Evolutionary conservation across 495 filamentous ascomycete species (phyloP).

Genomic region (Penicillium crystallinum): DNA sequence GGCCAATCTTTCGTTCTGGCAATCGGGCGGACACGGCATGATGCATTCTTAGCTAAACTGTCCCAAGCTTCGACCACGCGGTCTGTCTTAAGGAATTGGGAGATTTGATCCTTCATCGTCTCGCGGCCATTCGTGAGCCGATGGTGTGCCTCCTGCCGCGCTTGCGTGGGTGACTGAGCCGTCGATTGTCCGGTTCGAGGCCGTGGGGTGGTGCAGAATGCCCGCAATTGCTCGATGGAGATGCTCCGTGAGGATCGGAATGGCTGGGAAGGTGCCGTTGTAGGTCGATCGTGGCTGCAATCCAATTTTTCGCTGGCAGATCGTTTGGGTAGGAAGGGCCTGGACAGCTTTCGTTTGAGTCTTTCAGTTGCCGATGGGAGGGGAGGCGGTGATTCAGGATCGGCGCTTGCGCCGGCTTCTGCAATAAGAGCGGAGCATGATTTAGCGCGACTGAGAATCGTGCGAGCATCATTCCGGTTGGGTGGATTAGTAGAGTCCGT

Average conservation of each 20-base stretch:
- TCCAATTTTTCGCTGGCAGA: constrained; percentile 18
- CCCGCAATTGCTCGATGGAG: constrained; percentile 27
- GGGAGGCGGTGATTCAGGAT: constrained; percentile 7
- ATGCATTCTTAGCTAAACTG: constrained; percentile 17
- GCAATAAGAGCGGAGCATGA: constrained; percentile 22
- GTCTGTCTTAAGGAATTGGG: constrained; percentile 37
- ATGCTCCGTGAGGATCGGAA: constrained; percentile 22
- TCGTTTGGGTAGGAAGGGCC: constrained; percentile 22
- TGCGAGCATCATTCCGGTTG: constrained; percentile 5
- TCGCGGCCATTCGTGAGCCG: constrained; percentile 17
- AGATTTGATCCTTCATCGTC: constrained; percentile 35
- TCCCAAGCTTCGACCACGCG: constrained; percentile 40
- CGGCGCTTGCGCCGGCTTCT: constrained; percentile 6
- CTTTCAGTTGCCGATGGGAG: constrained; percentile 19
- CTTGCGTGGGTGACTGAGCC: constrained; percentile 3
- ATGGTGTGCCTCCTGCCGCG: constrained; percentile 8
- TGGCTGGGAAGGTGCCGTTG: constrained; percentile 25
- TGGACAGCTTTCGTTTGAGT: constrained; percentile 28
- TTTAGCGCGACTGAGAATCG: constrained; percentile 15
- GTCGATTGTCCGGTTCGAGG: constrained; percentile 16
- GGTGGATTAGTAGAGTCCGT: neutral
- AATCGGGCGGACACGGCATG: constrained; percentile 3
- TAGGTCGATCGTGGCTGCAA: constrained; percentile 14
- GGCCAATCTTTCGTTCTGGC: constrained; percentile 28
- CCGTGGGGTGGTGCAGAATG: constrained; percentile 16